phyloP scores from a whole-genome alignment of 441 rosid species.

The Eutrema salsugineum region DNA sequence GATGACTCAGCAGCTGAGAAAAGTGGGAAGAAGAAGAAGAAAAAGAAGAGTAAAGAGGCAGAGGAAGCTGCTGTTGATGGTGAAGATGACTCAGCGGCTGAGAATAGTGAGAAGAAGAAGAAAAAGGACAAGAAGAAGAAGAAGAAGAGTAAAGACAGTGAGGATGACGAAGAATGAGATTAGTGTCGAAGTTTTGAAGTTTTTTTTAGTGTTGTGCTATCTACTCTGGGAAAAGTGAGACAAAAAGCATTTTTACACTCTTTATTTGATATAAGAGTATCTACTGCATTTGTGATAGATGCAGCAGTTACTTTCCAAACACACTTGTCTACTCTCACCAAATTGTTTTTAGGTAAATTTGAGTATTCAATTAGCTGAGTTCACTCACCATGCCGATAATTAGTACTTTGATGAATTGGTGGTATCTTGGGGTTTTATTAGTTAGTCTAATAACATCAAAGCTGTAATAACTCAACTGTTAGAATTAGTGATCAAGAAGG shows the following conservation, averaged over 20 bases:
- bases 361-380: not conserved
- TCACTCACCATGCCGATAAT: not conserved
- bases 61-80: constrained; percentile 37
- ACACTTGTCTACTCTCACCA: no score
- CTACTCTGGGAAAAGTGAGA: constrained; percentile 3
- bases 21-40: constrained; percentile 34
- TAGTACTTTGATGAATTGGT: not conserved
- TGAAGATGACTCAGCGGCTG: constrained; percentile 27
- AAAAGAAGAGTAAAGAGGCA: constrained; percentile 47
- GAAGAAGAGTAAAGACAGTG: constrained; percentile 41
- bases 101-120: constrained; percentile 46
- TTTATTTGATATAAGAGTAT: constrained; percentile 54
- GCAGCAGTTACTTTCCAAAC: constrained; percentile 50
- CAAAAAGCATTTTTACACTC: constrained; percentile 32
- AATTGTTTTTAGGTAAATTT: constrained; percentile 75
- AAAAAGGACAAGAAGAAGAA: constrained; percentile 37
- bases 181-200: not conserved
- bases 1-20: not conserved
- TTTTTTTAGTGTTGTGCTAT: not conserved
- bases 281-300: constrained; percentile 74
- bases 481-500: no score
- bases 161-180: constrained; percentile 29
- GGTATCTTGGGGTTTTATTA: not conserved
- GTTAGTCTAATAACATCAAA: no score
- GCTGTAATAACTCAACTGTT: no score